Evolutionary conservation across 371 early-diverging fungal genomes (phyloP), one percentile per base, ranked within the genome.

Genomic region (Rhizopus sp.): DNA sequence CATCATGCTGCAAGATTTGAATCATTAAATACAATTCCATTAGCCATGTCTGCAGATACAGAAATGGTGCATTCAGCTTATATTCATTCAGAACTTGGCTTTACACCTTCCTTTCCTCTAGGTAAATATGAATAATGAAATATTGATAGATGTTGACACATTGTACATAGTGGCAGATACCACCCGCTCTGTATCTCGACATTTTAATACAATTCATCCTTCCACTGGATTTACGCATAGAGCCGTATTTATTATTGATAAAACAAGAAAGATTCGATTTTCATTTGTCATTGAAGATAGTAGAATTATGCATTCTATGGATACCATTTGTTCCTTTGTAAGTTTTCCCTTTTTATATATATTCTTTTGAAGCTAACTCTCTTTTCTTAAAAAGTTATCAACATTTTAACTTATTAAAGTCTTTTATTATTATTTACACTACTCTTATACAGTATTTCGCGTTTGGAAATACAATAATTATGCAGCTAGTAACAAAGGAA

Each of bases 31-130:
- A 29, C 59, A 23, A 10, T 66, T 38, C 64, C 67, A 12, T 31
- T 68, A n/a, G 68, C 61, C 10, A 59, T 73, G 37, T 70, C 68
- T 29, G 60, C 63, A 16, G 68, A 73, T 23, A 65, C 68, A 23
- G 64, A 67, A 40, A 51, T 47, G 29, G 55, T 55, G 7, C 73
- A 70, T 29, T 59, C 51, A 17, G 68, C 64, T 8, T 67, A 57
- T 53, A 23, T 64, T 1, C 47, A 53, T 35, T 53, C 53, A 10
- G 7, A 50, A 7, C 30, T 56, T 10, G 37, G 59, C 40, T 44
- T 60, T 52, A 32, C 37, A 30, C 62, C 61, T 5, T 55, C 52
- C 10, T 66, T 70, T 57, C 70, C 71, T 30, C 47, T 74, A 17
- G 38, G 70, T 70, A 73, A 53, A 13, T 32, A 42, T 3, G 16